A percentile compares a stretch with the other conserved stretches of the same genome.
Evolutionary conservation across 2,329 filamentous ascomycete species (phyloP).

Genomic region (Plectosphaerella plurivora): DNA sequence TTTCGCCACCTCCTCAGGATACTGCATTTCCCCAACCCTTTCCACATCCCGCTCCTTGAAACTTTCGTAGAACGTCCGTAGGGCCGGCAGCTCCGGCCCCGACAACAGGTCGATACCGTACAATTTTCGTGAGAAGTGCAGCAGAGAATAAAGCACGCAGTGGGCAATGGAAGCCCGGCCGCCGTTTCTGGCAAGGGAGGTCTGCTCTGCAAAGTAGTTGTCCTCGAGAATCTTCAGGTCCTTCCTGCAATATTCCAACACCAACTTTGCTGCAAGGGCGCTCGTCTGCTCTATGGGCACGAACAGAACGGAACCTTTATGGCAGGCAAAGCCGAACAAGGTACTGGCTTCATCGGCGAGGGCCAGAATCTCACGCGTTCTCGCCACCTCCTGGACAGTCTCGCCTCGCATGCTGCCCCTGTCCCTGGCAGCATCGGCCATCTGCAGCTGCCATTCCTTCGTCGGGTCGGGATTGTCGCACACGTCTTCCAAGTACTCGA

Average conservation of each 20-base stretch:
- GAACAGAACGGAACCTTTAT: background rate
- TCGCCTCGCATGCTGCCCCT: background rate
- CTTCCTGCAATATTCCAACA: background rate
- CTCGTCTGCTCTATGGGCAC: background rate
- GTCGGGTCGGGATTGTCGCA: conserved; percentile 11
- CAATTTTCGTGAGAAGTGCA: background rate
- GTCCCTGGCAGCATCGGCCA: background rate
- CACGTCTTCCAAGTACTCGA: conserved; percentile 18
- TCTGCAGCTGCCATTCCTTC: conserved; percentile 10
- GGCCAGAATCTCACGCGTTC: background rate
- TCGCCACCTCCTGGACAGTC: background rate
- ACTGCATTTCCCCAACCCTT: background rate
- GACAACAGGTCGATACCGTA: background rate
- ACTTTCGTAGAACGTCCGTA: background rate
- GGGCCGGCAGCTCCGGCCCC: background rate
- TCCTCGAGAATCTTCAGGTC: background rate
- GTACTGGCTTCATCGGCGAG: background rate
- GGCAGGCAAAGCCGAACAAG: background rate
- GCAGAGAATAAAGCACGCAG: background rate
- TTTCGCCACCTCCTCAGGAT: background rate
- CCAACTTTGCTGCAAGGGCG: background rate
- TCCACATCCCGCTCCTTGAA: background rate
- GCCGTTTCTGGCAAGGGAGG: background rate
- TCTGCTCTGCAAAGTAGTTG: background rate
- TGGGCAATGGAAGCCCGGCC: background rate